Base-by-base conservation (phyloP, 2,329 filamentous ascomycete species). In the Alternaria sp. region DNA sequence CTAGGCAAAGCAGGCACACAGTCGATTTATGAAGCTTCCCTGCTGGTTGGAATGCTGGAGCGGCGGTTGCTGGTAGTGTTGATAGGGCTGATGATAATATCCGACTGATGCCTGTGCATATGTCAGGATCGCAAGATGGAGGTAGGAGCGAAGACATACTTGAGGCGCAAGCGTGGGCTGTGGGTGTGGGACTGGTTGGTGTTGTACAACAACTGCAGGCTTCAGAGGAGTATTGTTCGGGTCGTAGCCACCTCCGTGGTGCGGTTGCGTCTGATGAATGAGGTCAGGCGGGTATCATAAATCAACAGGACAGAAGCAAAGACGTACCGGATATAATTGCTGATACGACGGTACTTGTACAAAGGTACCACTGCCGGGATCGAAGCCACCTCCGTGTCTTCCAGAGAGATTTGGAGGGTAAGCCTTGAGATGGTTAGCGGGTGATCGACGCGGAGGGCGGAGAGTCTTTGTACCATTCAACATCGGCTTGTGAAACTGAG, bases 381-480 rank as follows among this genome's bases (percentile, higher is more conserved):
- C 67, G 26, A 67, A 68, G 26, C 66, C 71, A 54, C 73, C 69
- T 26, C 71, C 71, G 71, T 75, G 72, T 61, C 58, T 64, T 30
- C 58, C 61, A 57, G 60, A 25, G 6, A 55, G 21, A 37, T 60
- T 55, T 18, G 59, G 44, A 65, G 64, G 28, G 49, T 70, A 71
- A 61, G 69, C 72, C 72, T 75, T 60, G n/a, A 23, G 20, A 50
- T 18, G 26, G 21, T 69, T 23, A 66, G 59, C 28, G 21, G 44
- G 20, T 14, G 11, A 23, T 23, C n/a, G 4, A 21, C 11, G 6
- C 4, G 23, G 23, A 6, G 30, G 10, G 4, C 20, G 14, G 10
- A 3, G 20, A 25, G 18, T 20, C 23, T 54, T 41, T 51, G 26
- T 72, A 68, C 68, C 68, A 71, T 72, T 61, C 65, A 67, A 60